A percentile compares a stretch with the other conserved stretches of the same genome.
phyloP scores from a whole-genome alignment of 176 grass and related monocot species.

The Aechmea fasciata region DNA sequence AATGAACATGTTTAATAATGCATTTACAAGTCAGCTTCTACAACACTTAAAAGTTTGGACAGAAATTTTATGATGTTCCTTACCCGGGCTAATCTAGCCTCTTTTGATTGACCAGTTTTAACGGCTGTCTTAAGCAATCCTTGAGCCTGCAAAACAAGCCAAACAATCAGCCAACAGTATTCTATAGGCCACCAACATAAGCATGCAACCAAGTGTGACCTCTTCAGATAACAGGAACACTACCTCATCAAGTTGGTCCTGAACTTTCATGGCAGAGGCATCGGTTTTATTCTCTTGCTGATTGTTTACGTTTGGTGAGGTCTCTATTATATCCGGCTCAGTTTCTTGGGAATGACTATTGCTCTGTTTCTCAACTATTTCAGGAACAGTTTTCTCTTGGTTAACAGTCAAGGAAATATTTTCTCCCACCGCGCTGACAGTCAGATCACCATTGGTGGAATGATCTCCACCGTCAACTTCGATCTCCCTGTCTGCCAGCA shows the following conservation, averaged over 20 bases:
- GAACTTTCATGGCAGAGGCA: slow-evolving; percentile 51
- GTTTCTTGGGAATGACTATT: slow-evolving; percentile 31
- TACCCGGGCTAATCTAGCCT: slow-evolving; percentile 98
- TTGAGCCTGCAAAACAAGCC: slow-evolving; percentile 54
- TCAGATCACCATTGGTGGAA: slow-evolving; percentile 30
- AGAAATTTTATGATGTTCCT: slow-evolving; percentile 27
- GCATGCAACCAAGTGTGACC: neutral
- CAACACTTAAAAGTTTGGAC: neutral
- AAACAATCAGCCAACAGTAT: slow-evolving; percentile 1
- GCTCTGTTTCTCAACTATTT: slow-evolving; percentile 26
- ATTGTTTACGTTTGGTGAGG: slow-evolving; percentile 29
- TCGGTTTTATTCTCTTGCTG: slow-evolving; percentile 51
- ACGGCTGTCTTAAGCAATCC: slow-evolving; percentile 81
- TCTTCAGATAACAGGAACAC: slow-evolving; percentile 13
- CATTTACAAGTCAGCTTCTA: too few relatives aligned
- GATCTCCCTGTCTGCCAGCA: slow-evolving; percentile 22
- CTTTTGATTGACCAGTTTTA: slow-evolving; percentile 97
- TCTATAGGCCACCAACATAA: slow-evolving; percentile 1
- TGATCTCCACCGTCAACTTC: slow-evolving; percentile 27
- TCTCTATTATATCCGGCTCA: slow-evolving; percentile 45
- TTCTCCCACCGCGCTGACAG: slow-evolving; percentile 36
- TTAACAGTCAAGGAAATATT: slow-evolving; percentile 26
- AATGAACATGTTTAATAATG: too few relatives aligned
- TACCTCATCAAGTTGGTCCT: slow-evolving; percentile 98
- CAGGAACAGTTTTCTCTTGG: slow-evolving; percentile 47